phyloP scores from a whole-genome alignment of 441 rosid species.

The Gossypium davidsonii region DNA sequence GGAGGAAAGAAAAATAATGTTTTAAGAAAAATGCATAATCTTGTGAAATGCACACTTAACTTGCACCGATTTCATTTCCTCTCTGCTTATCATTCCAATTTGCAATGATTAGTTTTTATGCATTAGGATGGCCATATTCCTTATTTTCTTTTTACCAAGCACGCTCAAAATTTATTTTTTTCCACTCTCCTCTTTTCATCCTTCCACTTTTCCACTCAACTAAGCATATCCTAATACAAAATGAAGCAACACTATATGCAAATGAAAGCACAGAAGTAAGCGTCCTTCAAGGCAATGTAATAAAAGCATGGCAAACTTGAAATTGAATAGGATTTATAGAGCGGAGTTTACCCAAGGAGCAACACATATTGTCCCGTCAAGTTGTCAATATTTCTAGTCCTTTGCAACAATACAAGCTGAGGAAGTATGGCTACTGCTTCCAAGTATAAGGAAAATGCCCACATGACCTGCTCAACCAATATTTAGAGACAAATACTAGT shows the following conservation, averaged over 20 bases:
- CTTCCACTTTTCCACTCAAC: too few relatives aligned
- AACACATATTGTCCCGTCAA: constrained; percentile 62
- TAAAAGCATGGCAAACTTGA: neutral
- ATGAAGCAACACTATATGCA: neutral
- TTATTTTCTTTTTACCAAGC: too few relatives aligned
- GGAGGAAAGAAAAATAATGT: too few relatives aligned
- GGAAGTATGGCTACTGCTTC: constrained; percentile 72
- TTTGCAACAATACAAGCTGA: constrained; percentile 57
- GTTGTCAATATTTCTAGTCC: constrained; percentile 66
- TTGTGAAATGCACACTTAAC: too few relatives aligned
- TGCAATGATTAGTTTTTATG: too few relatives aligned
- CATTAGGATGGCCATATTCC: too few relatives aligned
- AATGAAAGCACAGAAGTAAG: neutral
- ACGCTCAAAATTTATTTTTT: too few relatives aligned
- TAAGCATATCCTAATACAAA: too few relatives aligned
- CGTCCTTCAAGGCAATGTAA: neutral
- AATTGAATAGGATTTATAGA: neutral
- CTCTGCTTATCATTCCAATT: too few relatives aligned
- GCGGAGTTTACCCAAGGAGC: constrained; percentile 50
- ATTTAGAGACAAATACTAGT: neutral
- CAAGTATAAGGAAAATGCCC: constrained; percentile 58
- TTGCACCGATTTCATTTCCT: too few relatives aligned
- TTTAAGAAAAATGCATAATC: too few relatives aligned
- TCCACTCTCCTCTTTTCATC: too few relatives aligned
- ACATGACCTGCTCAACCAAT: constrained; percentile 40